phyloP scores from a whole-genome alignment of 2,329 filamentous ascomycete species.

The Cryphonectria naterciae region DNA sequence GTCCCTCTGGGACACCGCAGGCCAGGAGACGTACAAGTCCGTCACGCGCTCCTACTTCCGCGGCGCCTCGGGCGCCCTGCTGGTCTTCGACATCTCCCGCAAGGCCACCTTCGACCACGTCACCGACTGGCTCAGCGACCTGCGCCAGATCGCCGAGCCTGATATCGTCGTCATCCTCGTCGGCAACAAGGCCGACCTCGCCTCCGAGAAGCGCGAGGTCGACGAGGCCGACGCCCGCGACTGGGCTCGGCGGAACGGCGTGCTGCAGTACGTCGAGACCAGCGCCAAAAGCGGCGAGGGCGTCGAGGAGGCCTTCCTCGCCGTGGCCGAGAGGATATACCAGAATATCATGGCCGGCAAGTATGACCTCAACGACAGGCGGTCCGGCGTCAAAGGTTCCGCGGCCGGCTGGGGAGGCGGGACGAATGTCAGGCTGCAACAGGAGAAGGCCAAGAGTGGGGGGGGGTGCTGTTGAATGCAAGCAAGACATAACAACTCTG shows the following conservation, averaged over 20 bases:
- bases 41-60: constrained; percentile 95
- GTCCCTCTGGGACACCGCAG: constrained; percentile 92
- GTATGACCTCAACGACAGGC: constrained; percentile 91
- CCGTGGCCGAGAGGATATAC: constrained; percentile 94
- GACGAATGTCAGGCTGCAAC: constrained; percentile 51
- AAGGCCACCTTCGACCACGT: constrained; percentile 84
- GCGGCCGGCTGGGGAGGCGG: constrained; percentile 50
- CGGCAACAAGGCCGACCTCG: constrained; percentile 91
- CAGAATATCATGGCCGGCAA: constrained; percentile 94
- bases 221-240: constrained; percentile 81
- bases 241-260: constrained; percentile 84
- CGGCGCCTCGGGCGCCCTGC: constrained; percentile 70
- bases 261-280: constrained; percentile 94
- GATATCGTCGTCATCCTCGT: constrained; percentile 94
- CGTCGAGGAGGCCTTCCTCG: constrained; percentile 89
- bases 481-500: neutral
- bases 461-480: constrained; percentile 52
- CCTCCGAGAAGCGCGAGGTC: constrained; percentile 76
- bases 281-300: constrained; percentile 94
- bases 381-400: constrained; percentile 85
- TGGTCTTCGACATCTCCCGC: constrained; percentile 94
- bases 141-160: constrained; percentile 92
- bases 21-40: constrained; percentile 96
- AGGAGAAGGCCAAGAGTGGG: constrained; percentile 44
- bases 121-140: constrained; percentile 90